phyloP scores from a whole-genome alignment of 2,329 filamentous ascomycete genomes.

The Colletotrichum sansevieriae region DNA sequence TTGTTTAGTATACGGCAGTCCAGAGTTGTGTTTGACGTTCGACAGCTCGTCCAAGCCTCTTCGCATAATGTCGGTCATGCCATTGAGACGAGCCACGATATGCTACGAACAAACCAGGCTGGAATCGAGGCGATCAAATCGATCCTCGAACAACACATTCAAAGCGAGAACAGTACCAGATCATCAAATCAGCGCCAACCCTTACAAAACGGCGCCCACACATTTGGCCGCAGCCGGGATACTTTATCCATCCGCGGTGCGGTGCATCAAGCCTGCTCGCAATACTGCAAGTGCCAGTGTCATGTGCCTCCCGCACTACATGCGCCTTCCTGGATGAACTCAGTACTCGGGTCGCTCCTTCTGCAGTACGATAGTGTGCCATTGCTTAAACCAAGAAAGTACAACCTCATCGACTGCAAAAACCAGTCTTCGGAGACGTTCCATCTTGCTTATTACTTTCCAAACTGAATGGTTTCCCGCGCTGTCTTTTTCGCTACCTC shows the following conservation, averaged over 20 bases:
- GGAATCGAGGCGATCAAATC: no score
- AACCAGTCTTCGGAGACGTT: not conserved
- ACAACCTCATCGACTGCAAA: not conserved
- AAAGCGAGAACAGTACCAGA: not conserved
- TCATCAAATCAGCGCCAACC: no score
- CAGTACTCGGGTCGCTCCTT: slow-evolving; percentile 8
- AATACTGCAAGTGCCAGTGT: slow-evolving; percentile 27
- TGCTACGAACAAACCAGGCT: not conserved
- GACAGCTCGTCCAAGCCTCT: slow-evolving; percentile 2
- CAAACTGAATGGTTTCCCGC: slow-evolving; percentile 16
- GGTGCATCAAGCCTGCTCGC: not conserved
- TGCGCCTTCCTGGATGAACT: slow-evolving; percentile 14
- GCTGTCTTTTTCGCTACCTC: slow-evolving; percentile 10
- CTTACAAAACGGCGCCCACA: no score
- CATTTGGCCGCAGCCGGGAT: no score
- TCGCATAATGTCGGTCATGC: not conserved
- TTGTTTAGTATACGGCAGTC: slow-evolving; percentile 6
- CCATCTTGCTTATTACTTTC: slow-evolving; percentile 21
- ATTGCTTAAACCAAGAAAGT: slow-evolving; percentile 1
- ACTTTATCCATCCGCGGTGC: not conserved
- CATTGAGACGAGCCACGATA: not conserved
- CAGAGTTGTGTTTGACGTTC: slow-evolving; percentile 8
- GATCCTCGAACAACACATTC: not conserved
- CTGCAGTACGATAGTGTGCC: slow-evolving; percentile 13
- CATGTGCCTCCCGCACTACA: slow-evolving; percentile 1